These are phyloP conservation scores for Nepenthes mirabilis DNA, from an alignment of 148 eudicot species.

Conservation along the genomic window DNA sequence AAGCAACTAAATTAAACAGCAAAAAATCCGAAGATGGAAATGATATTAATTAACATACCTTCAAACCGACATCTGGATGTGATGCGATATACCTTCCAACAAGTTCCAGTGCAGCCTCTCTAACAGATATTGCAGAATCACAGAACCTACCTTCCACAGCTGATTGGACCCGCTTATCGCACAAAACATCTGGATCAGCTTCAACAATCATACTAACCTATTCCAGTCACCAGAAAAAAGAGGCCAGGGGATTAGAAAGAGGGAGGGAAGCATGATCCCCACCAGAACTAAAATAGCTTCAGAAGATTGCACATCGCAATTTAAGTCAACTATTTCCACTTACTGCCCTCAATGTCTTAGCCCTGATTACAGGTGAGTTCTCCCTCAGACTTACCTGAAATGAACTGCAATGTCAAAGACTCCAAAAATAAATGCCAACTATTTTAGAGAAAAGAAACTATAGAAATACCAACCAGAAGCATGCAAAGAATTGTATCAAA, in stretches of 20 bases:
- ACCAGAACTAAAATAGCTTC: background rate
- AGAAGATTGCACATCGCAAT: background rate
- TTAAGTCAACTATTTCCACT: slow-evolving; percentile 17
- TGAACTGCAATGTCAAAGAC: background rate
- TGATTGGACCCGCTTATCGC: slow-evolving; percentile 70
- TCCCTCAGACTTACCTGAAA: slow-evolving; percentile 87
- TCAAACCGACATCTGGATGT: slow-evolving; percentile 93
- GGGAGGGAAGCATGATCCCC: slow-evolving; percentile 1
- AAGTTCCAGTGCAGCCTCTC: slow-evolving; percentile 98
- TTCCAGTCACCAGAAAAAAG: slow-evolving; percentile 11
- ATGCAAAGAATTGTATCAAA: slow-evolving; percentile 89
- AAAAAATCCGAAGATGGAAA: slow-evolving; percentile 5
- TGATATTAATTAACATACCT: slow-evolving; percentile 34
- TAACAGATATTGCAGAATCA: slow-evolving; percentile 86
- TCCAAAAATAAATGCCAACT: slow-evolving; percentile 3
- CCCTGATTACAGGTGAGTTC: slow-evolving; percentile 88
- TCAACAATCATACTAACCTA: slow-evolving; percentile 96
- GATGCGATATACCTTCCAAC: slow-evolving; percentile 97
- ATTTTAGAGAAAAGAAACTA: slow-evolving; percentile 2
- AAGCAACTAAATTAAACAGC: slow-evolving; percentile 1
- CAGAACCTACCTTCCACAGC: slow-evolving; percentile 98
- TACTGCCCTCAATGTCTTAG: slow-evolving; percentile 95
- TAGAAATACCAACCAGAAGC: slow-evolving; percentile 61
- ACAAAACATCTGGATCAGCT: slow-evolving; percentile 96
- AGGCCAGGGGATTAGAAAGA: slow-evolving; percentile 2